phyloP scores from a whole-genome alignment of 2,329 filamentous ascomycete genomes.

The Elsinoe ampelina region DNA sequence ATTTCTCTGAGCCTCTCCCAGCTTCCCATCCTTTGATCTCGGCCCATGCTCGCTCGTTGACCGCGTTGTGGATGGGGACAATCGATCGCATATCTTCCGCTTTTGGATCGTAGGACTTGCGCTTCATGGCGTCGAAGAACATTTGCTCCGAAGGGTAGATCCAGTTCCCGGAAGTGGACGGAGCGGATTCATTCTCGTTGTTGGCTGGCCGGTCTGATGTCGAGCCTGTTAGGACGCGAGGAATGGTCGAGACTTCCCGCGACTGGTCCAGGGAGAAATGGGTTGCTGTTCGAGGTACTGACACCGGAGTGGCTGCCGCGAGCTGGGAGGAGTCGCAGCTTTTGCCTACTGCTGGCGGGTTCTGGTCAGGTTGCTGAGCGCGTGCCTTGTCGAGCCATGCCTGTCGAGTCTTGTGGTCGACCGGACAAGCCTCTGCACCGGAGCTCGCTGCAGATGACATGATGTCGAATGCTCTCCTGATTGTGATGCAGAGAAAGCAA shows the following conservation, averaged over 20 bases:
- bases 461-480: not conserved
- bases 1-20: constrained; percentile 51
- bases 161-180: constrained; percentile 71
- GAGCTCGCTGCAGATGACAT: not conserved
- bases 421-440: constrained; percentile 52
- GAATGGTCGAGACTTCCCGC: constrained; percentile 72
- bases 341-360: constrained; percentile 17
- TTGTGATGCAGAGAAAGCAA: not conserved
- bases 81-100: constrained; percentile 78
- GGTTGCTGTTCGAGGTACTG: constrained; percentile 25
- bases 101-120: constrained; percentile 68
- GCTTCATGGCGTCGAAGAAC: constrained; percentile 95
- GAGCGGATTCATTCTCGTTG: constrained; percentile 66
- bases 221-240: constrained; percentile 29
- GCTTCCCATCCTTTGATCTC: constrained; percentile 87
- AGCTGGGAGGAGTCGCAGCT: constrained; percentile 30
- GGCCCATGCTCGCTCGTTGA: constrained; percentile 92
- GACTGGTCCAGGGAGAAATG: constrained; percentile 47
- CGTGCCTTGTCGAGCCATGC: constrained; percentile 63
- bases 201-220: constrained; percentile 48
- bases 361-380: constrained; percentile 20
- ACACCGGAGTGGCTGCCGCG: constrained; percentile 19
- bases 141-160: constrained; percentile 94
- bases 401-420: constrained; percentile 81
- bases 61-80: constrained; percentile 95